Percentiles rank a stretch among this genome's conserved stretches.
Conservation (phyloP, 768 basidiomycete genomes). For the Russula vinacea region DNA sequence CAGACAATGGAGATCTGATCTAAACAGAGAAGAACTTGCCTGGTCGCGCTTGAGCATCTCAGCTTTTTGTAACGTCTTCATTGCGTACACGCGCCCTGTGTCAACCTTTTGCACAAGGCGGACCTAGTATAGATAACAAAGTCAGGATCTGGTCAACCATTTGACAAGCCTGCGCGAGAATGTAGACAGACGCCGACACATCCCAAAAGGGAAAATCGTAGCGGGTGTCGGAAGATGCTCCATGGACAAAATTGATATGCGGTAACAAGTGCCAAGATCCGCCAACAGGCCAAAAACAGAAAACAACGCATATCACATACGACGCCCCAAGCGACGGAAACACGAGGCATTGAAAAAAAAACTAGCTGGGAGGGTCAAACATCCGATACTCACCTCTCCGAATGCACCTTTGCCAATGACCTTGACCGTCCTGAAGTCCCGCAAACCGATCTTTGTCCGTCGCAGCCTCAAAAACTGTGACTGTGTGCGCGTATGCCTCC, state of each 20-base stretch:
- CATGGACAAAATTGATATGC: neutral
- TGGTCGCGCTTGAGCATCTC: conserved; percentile 99
- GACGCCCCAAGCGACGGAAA: neutral
- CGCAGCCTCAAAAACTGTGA: conserved; percentile 82
- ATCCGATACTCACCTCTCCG: conserved; percentile 67
- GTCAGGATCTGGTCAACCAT: conserved; percentile 9
- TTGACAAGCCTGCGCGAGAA: neutral
- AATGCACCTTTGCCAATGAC: conserved; percentile 99
- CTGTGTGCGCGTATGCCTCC: conserved; percentile 62
- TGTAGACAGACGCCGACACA: neutral
- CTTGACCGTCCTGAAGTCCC: conserved; percentile 94
- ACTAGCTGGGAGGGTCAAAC: neutral
- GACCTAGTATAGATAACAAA: conserved; percentile 47
- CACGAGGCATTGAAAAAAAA: neutral
- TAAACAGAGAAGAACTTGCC: conserved; percentile 43
- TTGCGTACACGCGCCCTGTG: conserved; percentile 97
- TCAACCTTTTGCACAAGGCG: conserved; percentile 94
- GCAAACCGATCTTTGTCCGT: conserved; percentile 84
- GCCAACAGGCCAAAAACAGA: neutral
- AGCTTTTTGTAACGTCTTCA: conserved; percentile 95
- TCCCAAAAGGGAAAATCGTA: neutral
- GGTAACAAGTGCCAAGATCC: neutral
- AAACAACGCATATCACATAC: neutral
- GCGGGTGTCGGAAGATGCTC: neutral
- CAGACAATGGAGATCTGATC: neutral